Evolutionary conservation across 2,329 filamentous ascomycete genomes (phyloP), one percentile per base, ranked within the genome.

Genomic region (Thielaviopsis punctulata): DNA sequence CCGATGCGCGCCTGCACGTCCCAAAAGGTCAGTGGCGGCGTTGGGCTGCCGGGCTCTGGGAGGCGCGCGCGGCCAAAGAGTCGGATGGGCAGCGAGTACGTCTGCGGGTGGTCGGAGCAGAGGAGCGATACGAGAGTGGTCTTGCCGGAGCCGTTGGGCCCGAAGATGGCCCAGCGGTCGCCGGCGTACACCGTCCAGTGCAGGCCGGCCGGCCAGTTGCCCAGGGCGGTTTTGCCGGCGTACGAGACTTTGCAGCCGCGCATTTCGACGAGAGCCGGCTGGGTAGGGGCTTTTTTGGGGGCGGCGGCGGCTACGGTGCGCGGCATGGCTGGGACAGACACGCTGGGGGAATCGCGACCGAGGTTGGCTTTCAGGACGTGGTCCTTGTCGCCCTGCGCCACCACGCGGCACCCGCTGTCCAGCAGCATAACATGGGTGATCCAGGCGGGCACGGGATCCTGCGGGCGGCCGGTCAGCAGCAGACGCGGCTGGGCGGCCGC

Each of bases 31-130:
- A 96, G 79, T 0, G 86, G 88, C 0, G 76, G 75, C 51, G 77
- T 64, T 1, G 68, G 70, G 0, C 77, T 78, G 0, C 83, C 84
- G 0, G 77, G 75, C 52, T 84, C 77, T 0, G 90, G 88, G 0
- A 95, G 72, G 19, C 92, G 79, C 52, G 82, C 83, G 21, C 80
- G 79, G 1, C 88, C 87, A 62, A 98, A 96, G 13, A 95, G 73
- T 59, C 78, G 82, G 56, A 98, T 82, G 0, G 90, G 89, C 22
- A 89, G 77, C 0, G 86, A 86, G 64, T 96, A 98, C 0, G 89
- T 81, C 65, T 96, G 90, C 0, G 92, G 92, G 60, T 98, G 92
- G 61, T 98, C 92, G 1, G 90, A 96, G 55, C 86, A 93, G 55
- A 98, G 84, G 5, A 98, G 73, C 4, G 88, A 92, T 24, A 96